Conservation (phyloP, 306 rosid genomes). For the Quercus bicolor region DNA sequence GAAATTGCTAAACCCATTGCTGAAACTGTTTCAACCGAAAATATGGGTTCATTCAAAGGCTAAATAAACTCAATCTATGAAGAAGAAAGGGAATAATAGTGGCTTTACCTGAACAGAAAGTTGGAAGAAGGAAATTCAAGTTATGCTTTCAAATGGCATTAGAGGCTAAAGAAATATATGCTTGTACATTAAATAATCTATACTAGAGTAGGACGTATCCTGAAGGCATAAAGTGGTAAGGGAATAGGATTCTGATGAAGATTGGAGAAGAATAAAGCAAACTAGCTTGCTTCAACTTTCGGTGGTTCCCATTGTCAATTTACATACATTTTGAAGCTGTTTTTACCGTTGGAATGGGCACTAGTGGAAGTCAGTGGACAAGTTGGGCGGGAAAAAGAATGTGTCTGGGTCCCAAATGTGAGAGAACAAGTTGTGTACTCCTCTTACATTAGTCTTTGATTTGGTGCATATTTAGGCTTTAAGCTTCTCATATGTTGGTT, state of each 20-base stretch:
- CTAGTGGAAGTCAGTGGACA: neutral
- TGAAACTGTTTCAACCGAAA: slow-evolving; percentile 16
- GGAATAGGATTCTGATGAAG: slow-evolving; percentile 51
- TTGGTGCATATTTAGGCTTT: neutral
- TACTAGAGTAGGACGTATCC: neutral
- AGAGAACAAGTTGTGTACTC: neutral
- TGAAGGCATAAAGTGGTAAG: slow-evolving; percentile 3
- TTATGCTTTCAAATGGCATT: slow-evolving; percentile 4
- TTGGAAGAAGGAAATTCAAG: neutral
- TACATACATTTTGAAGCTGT: slow-evolving; percentile 1
- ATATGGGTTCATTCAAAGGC: neutral
- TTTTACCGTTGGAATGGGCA: neutral
- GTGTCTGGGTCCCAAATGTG: no score
- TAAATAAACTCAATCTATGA: neutral
- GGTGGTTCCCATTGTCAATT: slow-evolving; percentile 12
- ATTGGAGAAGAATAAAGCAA: slow-evolving; percentile 40
- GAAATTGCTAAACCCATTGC: slow-evolving; percentile 73
- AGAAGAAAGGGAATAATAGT: neutral
- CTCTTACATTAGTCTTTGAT: neutral
- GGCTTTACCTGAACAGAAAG: slow-evolving; percentile 21
- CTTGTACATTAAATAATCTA: slow-evolving; percentile 16
- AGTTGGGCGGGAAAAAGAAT: slow-evolving; percentile 16
- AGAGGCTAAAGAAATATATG: slow-evolving; percentile 8
- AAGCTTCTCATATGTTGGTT: neutral
- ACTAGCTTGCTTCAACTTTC: slow-evolving; percentile 15